phyloP scores from a whole-genome alignment of 1,284 basidiomycete genomes.

The Apiotrichum veenhuisii region DNA sequence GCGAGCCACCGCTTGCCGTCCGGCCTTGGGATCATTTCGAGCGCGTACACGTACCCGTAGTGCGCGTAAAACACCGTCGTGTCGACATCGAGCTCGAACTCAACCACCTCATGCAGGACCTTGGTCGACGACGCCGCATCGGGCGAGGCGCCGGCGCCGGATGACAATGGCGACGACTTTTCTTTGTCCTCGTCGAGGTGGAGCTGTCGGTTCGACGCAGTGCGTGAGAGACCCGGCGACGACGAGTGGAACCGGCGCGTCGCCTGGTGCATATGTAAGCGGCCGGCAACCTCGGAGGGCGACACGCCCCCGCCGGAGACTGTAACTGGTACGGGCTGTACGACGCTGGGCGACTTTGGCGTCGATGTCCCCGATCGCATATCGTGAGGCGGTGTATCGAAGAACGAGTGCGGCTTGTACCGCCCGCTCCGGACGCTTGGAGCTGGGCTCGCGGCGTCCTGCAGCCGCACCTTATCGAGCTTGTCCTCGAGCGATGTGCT shows the following conservation, averaged over 20 bases:
- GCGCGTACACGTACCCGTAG: conserved; percentile 89
- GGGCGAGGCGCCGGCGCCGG: background rate
- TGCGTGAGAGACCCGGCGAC: conserved; percentile 6
- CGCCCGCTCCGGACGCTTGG: conserved; percentile 25
- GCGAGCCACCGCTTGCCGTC: conserved; percentile 59
- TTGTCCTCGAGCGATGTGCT: background rate
- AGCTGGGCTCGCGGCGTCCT: background rate
- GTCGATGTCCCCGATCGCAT: conserved; percentile 27
- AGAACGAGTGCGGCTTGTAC: conserved; percentile 45
- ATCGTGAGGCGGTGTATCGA: conserved; percentile 35
- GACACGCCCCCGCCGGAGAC: background rate
- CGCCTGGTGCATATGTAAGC: background rate
- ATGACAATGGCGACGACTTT: background rate
- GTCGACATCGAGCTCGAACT: conserved; percentile 58
- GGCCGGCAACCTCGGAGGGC: conserved; percentile 16
- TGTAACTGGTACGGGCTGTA: conserved; percentile 7
- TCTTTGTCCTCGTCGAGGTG: background rate
- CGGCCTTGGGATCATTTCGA: conserved; percentile 55
- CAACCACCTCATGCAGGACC: conserved; percentile 20
- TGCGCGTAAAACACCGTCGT: conserved; percentile 83
- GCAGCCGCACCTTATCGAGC: background rate
- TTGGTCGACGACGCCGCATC: background rate
- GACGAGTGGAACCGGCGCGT: background rate
- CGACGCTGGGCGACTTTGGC: conserved; percentile 21
- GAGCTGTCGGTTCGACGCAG: background rate